Base-by-base conservation (phyloP, 768 basidiomycete genomes). In the Chalciporus sphaerocephalus region DNA sequence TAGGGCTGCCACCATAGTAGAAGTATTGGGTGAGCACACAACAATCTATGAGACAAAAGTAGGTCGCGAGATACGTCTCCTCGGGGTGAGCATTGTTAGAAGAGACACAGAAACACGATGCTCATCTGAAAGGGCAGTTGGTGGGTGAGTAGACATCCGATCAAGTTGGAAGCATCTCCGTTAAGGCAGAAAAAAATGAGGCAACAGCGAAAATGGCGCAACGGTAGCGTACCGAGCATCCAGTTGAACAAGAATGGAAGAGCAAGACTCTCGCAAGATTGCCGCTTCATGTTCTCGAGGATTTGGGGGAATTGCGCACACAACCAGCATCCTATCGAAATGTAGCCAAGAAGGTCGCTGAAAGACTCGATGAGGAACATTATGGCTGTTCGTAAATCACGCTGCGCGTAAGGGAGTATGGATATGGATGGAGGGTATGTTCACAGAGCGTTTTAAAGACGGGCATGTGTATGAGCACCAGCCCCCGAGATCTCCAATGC, bases 61-160 rank as follows among this genome's bases (percentile, higher is more conserved):
- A 99, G 0, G 75, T 74, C 3, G 96, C 95, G 36, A 99, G 88
- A 62, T 81, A 90, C 33, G 81, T 95, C 91, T 96, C 45, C 38
- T 5, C 17, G 39, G n/a, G 43, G 34, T 38, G 25, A 12, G 42
- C 39, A 49, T 36, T 34, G 25, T 53, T 55, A 18, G 44, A 40
- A 20, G 40, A 30, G 16, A 17, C 13, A 27, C 38, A 46, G 28
- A 37, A 27, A 42, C 37, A n/a, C 11, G 0, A 15, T 6, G 59
- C 78, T 56, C 64, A 91, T 92, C 69, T 98, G 95, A 65, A 99
- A 98, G 17, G 92, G 92, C 13, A 96, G 75, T 61, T 98, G 96
- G 56, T 86, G 78, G 3, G 96, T 98, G 44, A 99, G 72, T 48
- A 97, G 69, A 61, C 92, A 93, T 9, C 92, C 94, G 47, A 98